phyloP scores from a whole-genome alignment of 1,139 yeast species.

The Saccharomyces hybrid region DNA sequence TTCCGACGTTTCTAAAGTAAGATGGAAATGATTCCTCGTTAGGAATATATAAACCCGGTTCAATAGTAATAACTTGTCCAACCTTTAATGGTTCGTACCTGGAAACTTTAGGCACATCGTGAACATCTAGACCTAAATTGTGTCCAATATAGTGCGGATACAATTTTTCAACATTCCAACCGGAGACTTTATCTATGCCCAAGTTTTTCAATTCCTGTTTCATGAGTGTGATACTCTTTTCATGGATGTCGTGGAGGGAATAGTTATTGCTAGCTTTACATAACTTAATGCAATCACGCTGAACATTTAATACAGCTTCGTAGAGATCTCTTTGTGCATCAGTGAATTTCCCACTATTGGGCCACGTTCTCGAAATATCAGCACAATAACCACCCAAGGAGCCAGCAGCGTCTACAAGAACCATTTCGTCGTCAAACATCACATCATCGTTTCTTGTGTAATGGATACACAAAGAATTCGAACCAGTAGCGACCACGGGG shows the following conservation, averaged over 20 bases:
- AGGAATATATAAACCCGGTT: slow-evolving; percentile 92
- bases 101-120: slow-evolving; percentile 64
- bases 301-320: slow-evolving; percentile 78
- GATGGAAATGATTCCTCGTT: slow-evolving; percentile 60
- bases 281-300: slow-evolving; percentile 65
- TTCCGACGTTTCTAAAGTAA: slow-evolving; percentile 81
- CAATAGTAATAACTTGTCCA: slow-evolving; percentile 83
- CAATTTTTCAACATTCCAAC: slow-evolving; percentile 48
- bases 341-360: slow-evolving; percentile 64
- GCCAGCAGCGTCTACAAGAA: slow-evolving; percentile 94
- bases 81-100: slow-evolving; percentile 43
- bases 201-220: slow-evolving; percentile 59
- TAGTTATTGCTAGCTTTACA: slow-evolving; percentile 43
- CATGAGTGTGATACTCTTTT: slow-evolving; percentile 52
- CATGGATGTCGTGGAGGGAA: slow-evolving; percentile 73
- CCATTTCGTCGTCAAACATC: slow-evolving; percentile 68
- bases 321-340: slow-evolving; percentile 79
- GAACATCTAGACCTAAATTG: slow-evolving; percentile 88
- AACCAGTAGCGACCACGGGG: slow-evolving; percentile 95
- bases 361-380: slow-evolving; percentile 97
- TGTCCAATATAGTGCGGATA: slow-evolving; percentile 97
- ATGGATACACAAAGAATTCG: slow-evolving; percentile 79
- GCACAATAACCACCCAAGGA: slow-evolving; percentile 90
- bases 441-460: slow-evolving; percentile 84
- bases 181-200: slow-evolving; percentile 45